Evolutionary conservation across 2,329 filamentous ascomycete species (phyloP).

Genomic region (Pseudogymnoascus sp.): DNA sequence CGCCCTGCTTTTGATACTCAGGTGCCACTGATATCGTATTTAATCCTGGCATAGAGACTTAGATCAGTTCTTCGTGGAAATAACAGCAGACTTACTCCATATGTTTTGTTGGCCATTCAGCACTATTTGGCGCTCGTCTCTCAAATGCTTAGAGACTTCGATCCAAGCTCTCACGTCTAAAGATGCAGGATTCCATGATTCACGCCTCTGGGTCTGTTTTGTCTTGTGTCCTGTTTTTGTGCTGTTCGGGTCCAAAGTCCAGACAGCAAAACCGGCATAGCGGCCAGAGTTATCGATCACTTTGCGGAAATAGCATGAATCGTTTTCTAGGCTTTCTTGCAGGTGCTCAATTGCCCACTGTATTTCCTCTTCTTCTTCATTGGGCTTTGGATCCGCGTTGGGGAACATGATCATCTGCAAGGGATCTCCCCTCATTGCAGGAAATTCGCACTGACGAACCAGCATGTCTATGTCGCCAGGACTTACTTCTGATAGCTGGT

Average conservation of each 20-base stretch:
- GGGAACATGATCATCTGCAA: background rate
- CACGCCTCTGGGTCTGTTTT: background rate
- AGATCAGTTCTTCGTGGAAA: background rate
- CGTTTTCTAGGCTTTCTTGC: background rate
- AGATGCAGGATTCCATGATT: background rate
- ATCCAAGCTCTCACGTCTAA: background rate
- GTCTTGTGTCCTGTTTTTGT: background rate
- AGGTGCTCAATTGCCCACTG: background rate
- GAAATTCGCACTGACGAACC: background rate
- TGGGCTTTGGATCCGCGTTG: background rate
- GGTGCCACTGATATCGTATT: background rate
- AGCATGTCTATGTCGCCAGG: background rate
- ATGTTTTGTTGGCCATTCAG: background rate
- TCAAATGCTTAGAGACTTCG: background rate
- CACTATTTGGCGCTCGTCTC: background rate
- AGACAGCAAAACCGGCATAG: background rate
- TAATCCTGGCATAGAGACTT: background rate
- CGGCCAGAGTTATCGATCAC: background rate
- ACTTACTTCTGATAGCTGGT: background rate
- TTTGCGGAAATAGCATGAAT: background rate
- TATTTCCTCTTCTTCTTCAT: background rate
- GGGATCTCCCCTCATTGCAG: background rate
- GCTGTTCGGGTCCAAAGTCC: background rate
- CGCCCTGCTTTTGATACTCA: background rate
- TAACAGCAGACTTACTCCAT: background rate